These are phyloP conservation scores for Solanum aculeatissimum DNA, from an alignment of 305 asterid genomes.

Conservation along the genomic window DNA sequence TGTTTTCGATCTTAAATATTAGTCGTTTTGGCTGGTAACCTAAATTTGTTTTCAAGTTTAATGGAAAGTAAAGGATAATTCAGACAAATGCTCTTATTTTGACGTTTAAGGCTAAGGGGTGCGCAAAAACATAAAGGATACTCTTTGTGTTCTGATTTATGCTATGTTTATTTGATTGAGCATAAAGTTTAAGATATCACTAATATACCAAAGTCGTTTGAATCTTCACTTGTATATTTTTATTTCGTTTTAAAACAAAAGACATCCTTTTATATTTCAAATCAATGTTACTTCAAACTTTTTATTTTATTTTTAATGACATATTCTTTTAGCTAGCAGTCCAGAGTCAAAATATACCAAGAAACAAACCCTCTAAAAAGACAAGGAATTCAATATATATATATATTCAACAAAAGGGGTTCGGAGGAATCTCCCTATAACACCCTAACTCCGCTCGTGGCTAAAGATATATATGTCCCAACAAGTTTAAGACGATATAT, in stretches of 20 bases:
- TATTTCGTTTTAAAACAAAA: not conserved
- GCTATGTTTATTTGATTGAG: not conserved
- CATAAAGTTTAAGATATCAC: not conserved
- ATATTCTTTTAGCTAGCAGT: not conserved
- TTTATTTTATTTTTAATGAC: not conserved
- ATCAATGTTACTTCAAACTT: not conserved
- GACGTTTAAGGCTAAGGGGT: not conserved
- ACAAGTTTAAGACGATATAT: not conserved
- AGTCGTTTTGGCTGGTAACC: not conserved
- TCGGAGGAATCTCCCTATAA: not conserved
- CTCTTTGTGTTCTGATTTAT: not conserved
- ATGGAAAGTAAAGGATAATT: not conserved
- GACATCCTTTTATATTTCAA: not conserved
- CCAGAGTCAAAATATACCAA: not conserved
- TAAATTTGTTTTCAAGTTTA: not conserved
- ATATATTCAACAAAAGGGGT: not conserved
- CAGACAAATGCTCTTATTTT: not conserved
- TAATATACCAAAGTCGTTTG: not conserved
- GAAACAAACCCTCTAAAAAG: not conserved
- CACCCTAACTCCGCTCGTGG: not conserved
- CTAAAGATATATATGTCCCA: not conserved
- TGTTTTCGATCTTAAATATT: not conserved
- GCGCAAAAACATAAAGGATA: not conserved
- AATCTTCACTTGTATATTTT: not conserved
- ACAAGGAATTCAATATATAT: not conserved